Base-by-base conservation (phyloP, 202 grass and related monocot genomes). In the Panicum virgatum region DNA sequence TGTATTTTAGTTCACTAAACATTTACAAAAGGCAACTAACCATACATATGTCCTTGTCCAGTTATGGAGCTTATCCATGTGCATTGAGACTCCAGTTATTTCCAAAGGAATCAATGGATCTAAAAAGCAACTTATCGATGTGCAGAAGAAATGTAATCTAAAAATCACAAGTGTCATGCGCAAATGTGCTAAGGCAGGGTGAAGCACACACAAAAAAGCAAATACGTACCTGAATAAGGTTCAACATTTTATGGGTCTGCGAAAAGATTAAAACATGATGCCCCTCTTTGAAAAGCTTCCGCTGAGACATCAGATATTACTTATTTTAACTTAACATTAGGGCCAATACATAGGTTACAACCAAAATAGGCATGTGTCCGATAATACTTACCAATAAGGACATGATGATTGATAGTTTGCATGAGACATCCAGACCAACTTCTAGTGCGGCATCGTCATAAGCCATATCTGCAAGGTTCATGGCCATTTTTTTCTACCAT, bases 231-330 rank as follows among this genome's bases (percentile, higher is more conserved):
- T 98, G 96, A 84, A 98, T 88, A 83, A 93, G 80, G 75, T 93
- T 91, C 50, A 98, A 76, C 92, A 98, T 98, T 93, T 93, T 95
- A 39, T 86, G 85, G 40, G 92, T 93, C 40, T 95, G 92, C 1
- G 96, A 95, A 84, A 98, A 95, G 72, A 98, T 87, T 63, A 98
- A 80, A 19, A 94, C 86, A 69, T 88, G 48, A 73, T 95, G 92
- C 22, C 90, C 92, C 79, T 93, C 92, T 82, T 85, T 69, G 81
- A 98, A 46, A 72, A 98, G 89, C 73, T 95, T 90, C 56, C 81
- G 47, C 96, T 95, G 88, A 72, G 86, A 77, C 76, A 79, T 67
- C 48, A 86, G 4, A 56, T 38, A 47, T 44, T 62, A 73, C 86
- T 68, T 72, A 59, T 61, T 67, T 84, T 32, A 72, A 48, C 85